These are phyloP conservation scores for Yamadazyma spencermartinsiae DNA, from an alignment of 1,139 yeast genomes.

Conservation along the genomic window DNA sequence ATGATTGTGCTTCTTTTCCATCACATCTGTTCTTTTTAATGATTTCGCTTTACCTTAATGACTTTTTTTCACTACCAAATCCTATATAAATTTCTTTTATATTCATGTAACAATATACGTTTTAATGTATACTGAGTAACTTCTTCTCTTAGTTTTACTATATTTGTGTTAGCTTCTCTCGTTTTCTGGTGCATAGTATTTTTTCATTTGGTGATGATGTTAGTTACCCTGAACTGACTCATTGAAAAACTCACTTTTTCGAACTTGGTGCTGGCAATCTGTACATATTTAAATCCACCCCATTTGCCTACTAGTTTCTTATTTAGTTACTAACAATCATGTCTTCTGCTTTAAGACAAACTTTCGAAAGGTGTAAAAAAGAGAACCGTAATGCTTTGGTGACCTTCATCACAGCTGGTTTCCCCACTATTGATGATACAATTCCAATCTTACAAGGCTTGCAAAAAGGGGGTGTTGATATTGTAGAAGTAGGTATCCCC, in stretches of 20 bases:
- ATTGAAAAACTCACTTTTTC: constrained; percentile 15
- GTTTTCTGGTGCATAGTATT: too few relatives aligned
- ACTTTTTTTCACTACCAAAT: neutral
- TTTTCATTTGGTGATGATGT: neutral
- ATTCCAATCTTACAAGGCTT: constrained; percentile 81
- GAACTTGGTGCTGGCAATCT: neutral
- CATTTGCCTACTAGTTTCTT: neutral
- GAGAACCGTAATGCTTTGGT: constrained; percentile 87
- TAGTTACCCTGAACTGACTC: constrained; percentile 38
- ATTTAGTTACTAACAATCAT: constrained; percentile 33
- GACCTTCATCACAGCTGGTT: constrained; percentile 93
- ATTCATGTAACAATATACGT: neutral
- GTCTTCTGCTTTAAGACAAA: constrained; percentile 69
- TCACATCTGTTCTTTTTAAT: neutral
- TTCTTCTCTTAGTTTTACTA: neutral
- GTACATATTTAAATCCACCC: neutral
- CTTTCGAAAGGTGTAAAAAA: constrained; percentile 67
- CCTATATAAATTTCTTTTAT: neutral
- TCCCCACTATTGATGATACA: constrained; percentile 85
- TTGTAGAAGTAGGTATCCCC: constrained; percentile 93
- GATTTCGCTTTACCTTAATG: constrained; percentile 1
- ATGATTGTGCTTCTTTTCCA: neutral
- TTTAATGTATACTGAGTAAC: too few relatives aligned
- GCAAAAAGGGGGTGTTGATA: constrained; percentile 94
- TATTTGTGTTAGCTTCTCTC: neutral